Base-by-base conservation (phyloP, 2,329 filamentous ascomycete species). In the Neofusicoccum cordaticola region DNA sequence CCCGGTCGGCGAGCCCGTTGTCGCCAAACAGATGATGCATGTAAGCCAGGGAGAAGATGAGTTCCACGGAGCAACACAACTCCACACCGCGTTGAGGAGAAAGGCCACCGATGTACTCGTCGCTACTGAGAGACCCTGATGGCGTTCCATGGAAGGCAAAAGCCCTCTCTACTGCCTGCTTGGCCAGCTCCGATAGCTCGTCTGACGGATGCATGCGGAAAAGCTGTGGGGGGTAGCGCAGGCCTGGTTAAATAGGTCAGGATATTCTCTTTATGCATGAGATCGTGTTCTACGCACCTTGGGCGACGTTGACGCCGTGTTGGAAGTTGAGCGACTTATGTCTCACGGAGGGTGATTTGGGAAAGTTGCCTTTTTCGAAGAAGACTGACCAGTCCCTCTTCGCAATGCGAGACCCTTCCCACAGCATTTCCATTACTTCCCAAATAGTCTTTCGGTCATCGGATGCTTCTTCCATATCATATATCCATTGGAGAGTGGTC, bases 401-500 rank as follows among this genome's bases (percentile, higher is more conserved):
- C 66, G 69, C 71, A 48, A 68, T 56, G 1, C 63, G 69, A 31
- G 65, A 69, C 62, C 72, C 75, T 60, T 65, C 69, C 61, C 70
- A 74, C 65, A 80, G 79, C 65, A 80, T 71, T 27, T 79, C 72
- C 76, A 80, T 80, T 0, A 75, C 78, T 45, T 79, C 74, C 77
- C 75, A 79, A 17, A 80, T 73, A 7, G 3, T 12, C 19, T 9
- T 34, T 2, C 6, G 35, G n/a, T 22, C 9, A 2, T 37, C 45
- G 9, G 4, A 3, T 1, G 34, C 47, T 17, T 52, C 27, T 1
- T 31, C 17, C 9, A 52, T 71, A 63, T 83, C 81, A 62, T 80
- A 77, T 12, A 84, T 72, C 82, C 81, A 83, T 67, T 83, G 80
- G 62, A 84, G 69, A 0, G 76, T 74, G 22, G 83, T 71, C 37